A percentile compares a stretch with the other conserved stretches of the same genome.
phyloP scores from a whole-genome alignment of 495 filamentous ascomycete genomes.

The Ascodesmis nigricans region DNA sequence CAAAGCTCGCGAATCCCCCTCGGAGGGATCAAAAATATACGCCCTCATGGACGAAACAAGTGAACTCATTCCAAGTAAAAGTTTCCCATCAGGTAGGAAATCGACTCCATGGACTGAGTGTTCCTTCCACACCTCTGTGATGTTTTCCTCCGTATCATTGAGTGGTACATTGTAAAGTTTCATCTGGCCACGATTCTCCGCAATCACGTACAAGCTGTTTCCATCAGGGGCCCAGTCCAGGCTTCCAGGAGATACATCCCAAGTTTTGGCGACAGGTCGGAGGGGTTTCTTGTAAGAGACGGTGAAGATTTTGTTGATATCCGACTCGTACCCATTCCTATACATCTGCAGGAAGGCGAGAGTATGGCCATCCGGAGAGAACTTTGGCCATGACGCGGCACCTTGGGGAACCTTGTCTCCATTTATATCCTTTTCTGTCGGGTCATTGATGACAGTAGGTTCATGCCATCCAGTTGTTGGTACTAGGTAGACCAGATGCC shows the following conservation, averaged over 20 bases:
- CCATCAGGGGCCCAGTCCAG: constrained; percentile 46
- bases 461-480: constrained; percentile 23
- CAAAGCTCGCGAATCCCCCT: constrained; percentile 31
- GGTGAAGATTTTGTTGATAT: constrained; percentile 51
- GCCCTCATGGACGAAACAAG: constrained; percentile 26
- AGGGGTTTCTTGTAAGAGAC: constrained; percentile 1
- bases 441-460: constrained; percentile 24
- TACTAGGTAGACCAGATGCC: constrained; percentile 52
- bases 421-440: constrained; percentile 25
- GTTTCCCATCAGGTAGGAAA: constrained; percentile 30
- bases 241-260: constrained; percentile 43
- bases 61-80: constrained; percentile 43
- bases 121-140: constrained; percentile 31
- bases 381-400: constrained; percentile 49
- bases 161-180: constrained; percentile 40
- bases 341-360: constrained; percentile 60
- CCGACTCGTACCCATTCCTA: constrained; percentile 70
- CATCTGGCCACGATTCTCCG: constrained; percentile 40
- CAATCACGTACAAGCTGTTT: constrained; percentile 38
- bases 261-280: constrained; percentile 30
- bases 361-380: constrained; percentile 46
- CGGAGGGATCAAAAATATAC: background rate
- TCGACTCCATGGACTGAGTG: constrained; percentile 38
- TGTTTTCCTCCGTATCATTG: constrained; percentile 25
- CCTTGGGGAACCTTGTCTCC: constrained; percentile 38